Base-by-base conservation (phyloP, 1,139 yeast species). In the Saccharomycopsis hybrid region DNA sequence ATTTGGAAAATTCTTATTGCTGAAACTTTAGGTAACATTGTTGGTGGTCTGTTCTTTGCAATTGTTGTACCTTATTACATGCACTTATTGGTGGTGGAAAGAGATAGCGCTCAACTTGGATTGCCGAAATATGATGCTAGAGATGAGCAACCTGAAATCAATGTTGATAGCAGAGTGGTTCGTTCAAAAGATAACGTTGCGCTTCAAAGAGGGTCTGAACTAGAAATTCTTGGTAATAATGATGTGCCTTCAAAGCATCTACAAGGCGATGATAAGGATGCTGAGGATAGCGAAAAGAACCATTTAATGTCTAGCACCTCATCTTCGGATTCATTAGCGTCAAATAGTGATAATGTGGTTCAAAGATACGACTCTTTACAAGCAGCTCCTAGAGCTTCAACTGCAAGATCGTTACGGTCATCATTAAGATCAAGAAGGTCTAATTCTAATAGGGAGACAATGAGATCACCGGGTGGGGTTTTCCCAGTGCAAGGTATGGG, bases 401-500 rank as follows among this genome's bases (percentile, higher is more conserved):
- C 28, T 27, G 27, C 27, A 5, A 43, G 37, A 27, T 43, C 40
- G 25, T 32, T 40, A 25, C 43, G 43, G 43, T 25, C n/a, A 29
- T 25, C 18, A 9, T 24, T 44, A 30, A 11, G 35, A 5, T 37
- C 43, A 24, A 27, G 28, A 8, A 41, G 25, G 18, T 31, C 45
- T 8, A 44, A 24, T 13, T n/a, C 4, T 25, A 40, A 24, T n/a
- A 30, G 13, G n/a, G n/a, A 13, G 18, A 18, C 18, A 18, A 5
- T 43, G 13, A 47, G 55, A 39, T 81, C 89, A 1, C 94, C 92
- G 1, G 77, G 76, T 35, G 86, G 86, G 55, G 89, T 83, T 0
- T 85, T 84, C 64, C 94, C 94, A 0, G 89, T 85, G 1, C 71
- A 71, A 57, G 92, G 87, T 2, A 83, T 84, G 90, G 88, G 85